Evolutionary conservation across 345 rosid genomes (phyloP).

Genomic region (Arabis hirsuta): DNA sequence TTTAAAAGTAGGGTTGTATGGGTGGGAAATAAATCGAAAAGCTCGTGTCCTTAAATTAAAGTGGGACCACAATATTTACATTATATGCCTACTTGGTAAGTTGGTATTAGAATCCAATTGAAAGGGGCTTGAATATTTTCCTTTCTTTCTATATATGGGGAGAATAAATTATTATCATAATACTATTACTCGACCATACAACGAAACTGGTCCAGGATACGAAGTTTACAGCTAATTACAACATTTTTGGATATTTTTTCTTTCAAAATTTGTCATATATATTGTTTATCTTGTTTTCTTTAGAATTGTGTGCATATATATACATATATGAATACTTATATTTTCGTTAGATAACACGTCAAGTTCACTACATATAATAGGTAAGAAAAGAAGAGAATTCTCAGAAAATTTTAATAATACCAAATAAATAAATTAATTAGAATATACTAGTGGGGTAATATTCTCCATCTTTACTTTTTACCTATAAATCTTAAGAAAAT

Average conservation of each 20-base stretch:
- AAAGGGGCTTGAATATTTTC: conserved; percentile 10
- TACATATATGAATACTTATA: background rate
- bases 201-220: conserved; percentile 36
- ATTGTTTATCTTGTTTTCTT: background rate
- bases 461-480: conserved; percentile 12
- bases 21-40: conserved; percentile 38
- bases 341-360: conserved; percentile 22
- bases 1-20: conserved; percentile 35
- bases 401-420: background rate
- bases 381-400: conserved; percentile 34
- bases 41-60: conserved; percentile 34
- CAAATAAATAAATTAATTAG: background rate
- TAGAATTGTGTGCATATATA: background rate
- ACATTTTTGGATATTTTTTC: conserved; percentile 1
- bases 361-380: conserved; percentile 25
- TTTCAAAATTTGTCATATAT: background rate
- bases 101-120: conserved; percentile 40
- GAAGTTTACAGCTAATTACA: conserved; percentile 38
- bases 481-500: background rate
- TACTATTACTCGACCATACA: conserved; percentile 28
- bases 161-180: background rate
- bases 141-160: conserved; percentile 4
- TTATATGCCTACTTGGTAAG: conserved; percentile 40
- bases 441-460: conserved; percentile 21
- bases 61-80: conserved; percentile 36